Conservation (phyloP, 306 rosid genomes). For the Gillenia trifoliata region DNA sequence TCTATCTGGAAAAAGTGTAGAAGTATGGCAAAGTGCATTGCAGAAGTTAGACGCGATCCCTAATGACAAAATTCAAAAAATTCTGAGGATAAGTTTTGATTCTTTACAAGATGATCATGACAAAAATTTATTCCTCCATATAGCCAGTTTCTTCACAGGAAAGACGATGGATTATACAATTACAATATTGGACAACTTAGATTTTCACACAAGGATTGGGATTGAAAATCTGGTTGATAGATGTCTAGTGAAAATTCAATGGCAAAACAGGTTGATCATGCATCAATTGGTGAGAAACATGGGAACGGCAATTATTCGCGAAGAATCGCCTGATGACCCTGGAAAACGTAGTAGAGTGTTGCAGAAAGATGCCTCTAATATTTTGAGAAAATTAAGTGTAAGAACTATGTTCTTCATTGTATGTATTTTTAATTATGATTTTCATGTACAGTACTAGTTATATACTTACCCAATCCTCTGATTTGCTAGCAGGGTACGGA, state of each 20-base stretch:
- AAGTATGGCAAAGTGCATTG: neutral
- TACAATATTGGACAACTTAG: neutral
- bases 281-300: neutral
- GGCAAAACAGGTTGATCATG: neutral
- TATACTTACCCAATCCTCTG: neutral
- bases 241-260: neutral
- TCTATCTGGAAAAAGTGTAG: neutral
- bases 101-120: neutral
- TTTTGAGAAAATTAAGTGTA: neutral
- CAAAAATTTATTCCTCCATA: neutral
- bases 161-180: neutral
- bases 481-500: neutral
- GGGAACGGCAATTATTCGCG: neutral
- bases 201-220: neutral
- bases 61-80: neutral
- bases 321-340: neutral
- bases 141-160: neutral
- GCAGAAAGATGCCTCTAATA: neutral
- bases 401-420: neutral
- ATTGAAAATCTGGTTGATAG: neutral
- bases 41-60: neutral
- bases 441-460: neutral
- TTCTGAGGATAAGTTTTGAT: neutral
- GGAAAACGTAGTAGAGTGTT: neutral
- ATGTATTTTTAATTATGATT: neutral